Percentiles rank a stretch among this genome's conserved stretches.
These are phyloP conservation scores for Pyrus hybrid DNA, from an alignment of 331 rosid species.

Conservation along the genomic window DNA sequence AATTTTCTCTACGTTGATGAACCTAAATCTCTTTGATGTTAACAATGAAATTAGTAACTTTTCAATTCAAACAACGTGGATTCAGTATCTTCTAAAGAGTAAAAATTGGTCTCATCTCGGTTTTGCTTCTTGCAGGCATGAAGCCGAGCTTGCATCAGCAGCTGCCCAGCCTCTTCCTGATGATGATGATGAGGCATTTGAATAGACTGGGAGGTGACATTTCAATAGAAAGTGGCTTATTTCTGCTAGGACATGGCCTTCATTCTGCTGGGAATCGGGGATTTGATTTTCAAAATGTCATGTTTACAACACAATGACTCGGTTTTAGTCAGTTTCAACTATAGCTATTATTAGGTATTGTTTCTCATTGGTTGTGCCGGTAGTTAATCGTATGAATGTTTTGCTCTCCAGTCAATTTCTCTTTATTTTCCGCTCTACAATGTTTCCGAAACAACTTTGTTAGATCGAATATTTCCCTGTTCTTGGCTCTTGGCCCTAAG, in stretches of 20 bases:
- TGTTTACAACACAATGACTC: neutral
- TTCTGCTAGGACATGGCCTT: neutral
- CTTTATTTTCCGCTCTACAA: neutral
- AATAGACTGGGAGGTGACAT: slow-evolving; percentile 30
- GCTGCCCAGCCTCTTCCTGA: slow-evolving; percentile 63
- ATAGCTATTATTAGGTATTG: neutral
- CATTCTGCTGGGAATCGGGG: neutral
- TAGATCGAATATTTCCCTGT: neutral
- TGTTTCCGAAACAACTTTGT: neutral
- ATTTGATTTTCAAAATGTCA: neutral
- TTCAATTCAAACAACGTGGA: neutral
- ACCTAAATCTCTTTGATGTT: neutral
- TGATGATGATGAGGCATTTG: slow-evolving; percentile 50
- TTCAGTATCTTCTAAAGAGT: neutral
- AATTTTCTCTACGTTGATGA: neutral
- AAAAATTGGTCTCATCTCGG: neutral
- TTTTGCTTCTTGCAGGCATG: slow-evolving; percentile 33
- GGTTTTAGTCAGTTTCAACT: neutral
- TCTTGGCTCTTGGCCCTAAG: neutral
- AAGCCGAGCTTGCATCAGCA: slow-evolving; percentile 36
- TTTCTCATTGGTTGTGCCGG: slow-evolving; percentile 2
- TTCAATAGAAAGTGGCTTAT: slow-evolving; percentile 3
- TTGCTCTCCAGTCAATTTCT: neutral
- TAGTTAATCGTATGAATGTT: neutral
- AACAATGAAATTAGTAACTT: neutral